Conservation (phyloP, 2,329 filamentous ascomycete species). For the Colletotrichum sp. region DNA sequence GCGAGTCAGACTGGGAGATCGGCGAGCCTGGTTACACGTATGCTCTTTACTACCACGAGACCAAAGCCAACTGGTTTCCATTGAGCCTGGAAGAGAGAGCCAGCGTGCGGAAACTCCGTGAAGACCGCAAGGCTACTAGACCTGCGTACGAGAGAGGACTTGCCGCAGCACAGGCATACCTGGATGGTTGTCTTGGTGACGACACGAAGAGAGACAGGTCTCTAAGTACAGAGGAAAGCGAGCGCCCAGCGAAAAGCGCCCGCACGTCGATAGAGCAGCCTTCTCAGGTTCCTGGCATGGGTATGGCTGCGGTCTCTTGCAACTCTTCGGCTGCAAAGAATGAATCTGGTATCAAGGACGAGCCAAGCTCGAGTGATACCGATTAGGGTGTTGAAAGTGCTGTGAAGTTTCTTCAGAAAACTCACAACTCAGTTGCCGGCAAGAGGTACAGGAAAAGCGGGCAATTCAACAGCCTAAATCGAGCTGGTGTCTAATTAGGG, state of each 20-base stretch:
- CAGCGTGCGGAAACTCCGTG: background rate
- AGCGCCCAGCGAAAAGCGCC: background rate
- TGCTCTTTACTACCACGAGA: background rate
- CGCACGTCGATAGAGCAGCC: background rate
- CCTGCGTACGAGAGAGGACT: background rate
- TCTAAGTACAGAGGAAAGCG: background rate
- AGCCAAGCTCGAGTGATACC: background rate
- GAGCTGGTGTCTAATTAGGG: background rate
- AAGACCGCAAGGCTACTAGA: background rate
- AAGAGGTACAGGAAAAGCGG: background rate
- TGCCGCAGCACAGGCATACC: background rate
- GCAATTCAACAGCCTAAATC: background rate
- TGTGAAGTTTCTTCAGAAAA: background rate
- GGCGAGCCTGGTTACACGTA: background rate
- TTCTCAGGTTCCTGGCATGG: background rate
- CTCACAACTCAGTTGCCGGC: background rate
- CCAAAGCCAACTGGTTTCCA: background rate
- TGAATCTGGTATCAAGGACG: background rate
- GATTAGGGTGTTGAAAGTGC: background rate
- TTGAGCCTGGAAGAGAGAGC: background rate
- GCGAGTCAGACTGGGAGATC: background rate
- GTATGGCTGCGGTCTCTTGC: background rate
- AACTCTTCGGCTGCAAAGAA: background rate
- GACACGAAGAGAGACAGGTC: background rate
- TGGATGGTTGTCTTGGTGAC: background rate